phyloP scores from a whole-genome alignment of 345 rosid species.

The Lepidium aucheri region DNA sequence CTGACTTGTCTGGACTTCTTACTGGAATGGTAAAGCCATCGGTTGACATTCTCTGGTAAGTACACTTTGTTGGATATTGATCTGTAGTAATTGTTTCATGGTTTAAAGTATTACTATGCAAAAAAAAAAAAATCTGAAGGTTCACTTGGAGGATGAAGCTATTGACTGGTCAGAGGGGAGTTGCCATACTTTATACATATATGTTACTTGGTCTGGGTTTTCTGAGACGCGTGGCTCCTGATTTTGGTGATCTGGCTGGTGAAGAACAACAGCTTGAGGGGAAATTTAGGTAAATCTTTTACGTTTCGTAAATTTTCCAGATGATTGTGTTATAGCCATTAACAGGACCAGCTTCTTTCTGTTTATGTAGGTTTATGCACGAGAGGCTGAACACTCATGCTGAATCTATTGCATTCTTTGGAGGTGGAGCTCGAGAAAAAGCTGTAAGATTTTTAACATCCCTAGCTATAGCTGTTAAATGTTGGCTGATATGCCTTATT shows the following conservation, averaged over 20 bases:
- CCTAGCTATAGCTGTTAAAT: neutral
- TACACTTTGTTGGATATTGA: conserved; percentile 13
- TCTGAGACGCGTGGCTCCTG: conserved; percentile 83
- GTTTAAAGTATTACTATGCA: conserved; percentile 7
- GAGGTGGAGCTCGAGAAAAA: conserved; percentile 98
- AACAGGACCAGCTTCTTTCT: conserved; percentile 8
- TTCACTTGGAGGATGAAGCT: conserved; percentile 99
- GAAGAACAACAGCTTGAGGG: conserved; percentile 91
- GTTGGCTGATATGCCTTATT: neutral
- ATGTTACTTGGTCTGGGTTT: conserved; percentile 96
- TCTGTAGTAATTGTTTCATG: conserved; percentile 5
- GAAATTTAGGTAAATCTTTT: conserved; percentile 63
- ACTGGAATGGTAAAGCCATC: conserved; percentile 99
- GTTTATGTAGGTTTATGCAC: conserved; percentile 83
- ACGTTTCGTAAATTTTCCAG: neutral
- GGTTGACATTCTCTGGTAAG: conserved; percentile 92
- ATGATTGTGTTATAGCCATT: conserved; percentile 6
- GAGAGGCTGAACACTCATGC: conserved; percentile 96
- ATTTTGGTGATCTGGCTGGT: conserved; percentile 85
- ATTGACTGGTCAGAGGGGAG: conserved; percentile 90
- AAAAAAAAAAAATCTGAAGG: conserved; percentile 37
- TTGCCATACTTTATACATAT: conserved; percentile 82
- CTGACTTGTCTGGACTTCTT: conserved; percentile 79
- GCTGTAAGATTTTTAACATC: conserved; percentile 52
- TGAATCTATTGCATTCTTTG: conserved; percentile 99